A percentile compares a stretch with the other conserved stretches of the same genome.
These are phyloP conservation scores for Debaryomyces fabryi DNA, from an alignment of 1,139 yeast species.

Conservation along the genomic window DNA sequence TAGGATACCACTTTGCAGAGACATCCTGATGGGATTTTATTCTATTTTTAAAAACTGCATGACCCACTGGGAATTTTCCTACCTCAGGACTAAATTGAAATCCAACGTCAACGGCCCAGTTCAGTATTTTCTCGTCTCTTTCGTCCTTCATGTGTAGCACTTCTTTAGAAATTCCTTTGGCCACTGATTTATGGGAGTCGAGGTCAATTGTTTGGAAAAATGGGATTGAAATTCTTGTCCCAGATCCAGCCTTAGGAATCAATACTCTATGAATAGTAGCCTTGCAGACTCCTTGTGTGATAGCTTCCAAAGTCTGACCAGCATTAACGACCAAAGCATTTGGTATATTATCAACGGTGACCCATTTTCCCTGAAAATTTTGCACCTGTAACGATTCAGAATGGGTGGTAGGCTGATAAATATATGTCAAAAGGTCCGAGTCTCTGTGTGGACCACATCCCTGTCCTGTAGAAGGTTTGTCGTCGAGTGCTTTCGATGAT, in stretches of 20 bases:
- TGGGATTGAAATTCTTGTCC: slow-evolving; percentile 56
- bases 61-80: slow-evolving; percentile 53
- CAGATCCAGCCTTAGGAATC: slow-evolving; percentile 55
- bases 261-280: slow-evolving; percentile 72
- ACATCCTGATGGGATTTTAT: slow-evolving; percentile 71
- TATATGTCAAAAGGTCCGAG: slow-evolving; percentile 63
- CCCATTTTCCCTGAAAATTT: slow-evolving; percentile 65
- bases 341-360: slow-evolving; percentile 49
- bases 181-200: slow-evolving; percentile 41
- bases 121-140: slow-evolving; percentile 41
- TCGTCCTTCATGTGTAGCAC: slow-evolving; percentile 33
- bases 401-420: slow-evolving; percentile 58
- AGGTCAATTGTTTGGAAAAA: slow-evolving; percentile 57
- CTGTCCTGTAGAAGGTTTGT: slow-evolving; percentile 51
- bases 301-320: slow-evolving; percentile 58
- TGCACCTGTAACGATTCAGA: slow-evolving; percentile 59
- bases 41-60: slow-evolving; percentile 63
- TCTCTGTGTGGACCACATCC: slow-evolving; percentile 78
- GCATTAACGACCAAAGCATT: slow-evolving; percentile 53
- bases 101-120: slow-evolving; percentile 50
- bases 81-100: slow-evolving; percentile 53
- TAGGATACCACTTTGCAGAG: slow-evolving; percentile 65
- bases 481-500: slow-evolving; percentile 34
- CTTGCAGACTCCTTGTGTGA: slow-evolving; percentile 55
- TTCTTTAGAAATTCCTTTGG: slow-evolving; percentile 34